Percentiles rank a stretch among this genome's conserved stretches.
Evolutionary conservation across 2,329 filamentous ascomycete genomes (phyloP).

Genomic region (Chrysoporthe puriensis): DNA sequence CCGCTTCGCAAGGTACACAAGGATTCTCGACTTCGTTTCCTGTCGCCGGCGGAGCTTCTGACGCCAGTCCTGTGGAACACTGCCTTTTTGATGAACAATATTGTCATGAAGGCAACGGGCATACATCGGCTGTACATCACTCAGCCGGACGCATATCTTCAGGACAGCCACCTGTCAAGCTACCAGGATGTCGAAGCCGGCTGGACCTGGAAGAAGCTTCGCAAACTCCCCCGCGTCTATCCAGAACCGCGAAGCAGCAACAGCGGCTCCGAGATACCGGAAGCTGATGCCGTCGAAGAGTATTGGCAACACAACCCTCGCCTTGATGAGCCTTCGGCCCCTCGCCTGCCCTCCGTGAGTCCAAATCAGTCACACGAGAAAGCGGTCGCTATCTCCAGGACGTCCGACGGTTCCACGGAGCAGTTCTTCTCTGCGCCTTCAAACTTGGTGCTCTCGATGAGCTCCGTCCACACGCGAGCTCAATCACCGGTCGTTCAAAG

Average conservation of each 20-base stretch:
- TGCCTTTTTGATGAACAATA: conserved; percentile 68
- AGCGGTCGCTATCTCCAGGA: conserved; percentile 35
- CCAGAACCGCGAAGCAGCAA: conserved; percentile 48
- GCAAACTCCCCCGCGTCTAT: conserved; percentile 63
- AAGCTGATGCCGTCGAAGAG: conserved; percentile 64
- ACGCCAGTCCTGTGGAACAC: conserved; percentile 74
- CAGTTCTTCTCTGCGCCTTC: conserved; percentile 42
- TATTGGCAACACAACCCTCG: conserved; percentile 71
- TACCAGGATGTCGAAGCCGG: conserved; percentile 53
- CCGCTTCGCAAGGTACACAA: conserved; percentile 77
- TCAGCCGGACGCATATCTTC: conserved; percentile 73
- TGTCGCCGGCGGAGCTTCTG: conserved; percentile 72
- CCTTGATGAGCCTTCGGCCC: conserved; percentile 61
- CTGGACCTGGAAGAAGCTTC: conserved; percentile 74
- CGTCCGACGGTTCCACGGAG: conserved; percentile 48
- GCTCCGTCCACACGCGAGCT: conserved; percentile 42
- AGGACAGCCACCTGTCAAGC: conserved; percentile 48
- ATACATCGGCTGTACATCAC: conserved; percentile 74
- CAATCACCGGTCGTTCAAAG: conserved; percentile 45
- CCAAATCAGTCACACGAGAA: conserved; percentile 41
- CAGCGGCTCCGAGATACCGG: conserved; percentile 51
- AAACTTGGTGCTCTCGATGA: conserved; percentile 33
- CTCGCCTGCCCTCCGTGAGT: conserved; percentile 46
- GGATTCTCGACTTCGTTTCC: conserved; percentile 71
- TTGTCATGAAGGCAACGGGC: conserved; percentile 72